phyloP scores from a whole-genome alignment of 495 filamentous ascomycete species.

The Podospora bellae-mahoneyi region DNA sequence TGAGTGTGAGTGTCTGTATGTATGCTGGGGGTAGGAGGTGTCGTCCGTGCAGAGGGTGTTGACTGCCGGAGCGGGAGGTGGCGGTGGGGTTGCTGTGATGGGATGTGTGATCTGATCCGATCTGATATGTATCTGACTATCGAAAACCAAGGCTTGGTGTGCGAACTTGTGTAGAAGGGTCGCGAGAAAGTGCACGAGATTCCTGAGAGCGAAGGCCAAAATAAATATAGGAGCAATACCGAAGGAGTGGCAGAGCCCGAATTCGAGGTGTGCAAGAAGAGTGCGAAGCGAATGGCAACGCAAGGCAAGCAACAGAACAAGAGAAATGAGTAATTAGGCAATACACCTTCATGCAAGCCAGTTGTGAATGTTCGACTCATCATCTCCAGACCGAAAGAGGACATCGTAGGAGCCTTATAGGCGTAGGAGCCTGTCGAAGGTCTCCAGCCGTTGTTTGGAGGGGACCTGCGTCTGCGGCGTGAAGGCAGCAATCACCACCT shows the following conservation, averaged over 20 bases:
- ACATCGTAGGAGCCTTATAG: conserved; percentile 35
- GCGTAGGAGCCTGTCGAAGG: conserved; percentile 25
- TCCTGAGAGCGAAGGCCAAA: conserved; percentile 16
- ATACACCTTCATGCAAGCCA: conserved; percentile 25
- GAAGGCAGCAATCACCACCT: conserved; percentile 29
- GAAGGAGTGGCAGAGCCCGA: conserved; percentile 10
- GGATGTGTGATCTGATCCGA: conserved; percentile 12
- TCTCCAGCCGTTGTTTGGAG: conserved; percentile 22
- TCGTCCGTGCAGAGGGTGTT: background rate
- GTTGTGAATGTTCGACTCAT: conserved; percentile 30
- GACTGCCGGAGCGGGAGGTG: conserved; percentile 12
- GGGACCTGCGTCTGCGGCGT: conserved; percentile 19
- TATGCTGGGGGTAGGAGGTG: background rate
- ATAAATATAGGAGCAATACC: conserved; percentile 27
- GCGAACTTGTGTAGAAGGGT: conserved; percentile 10
- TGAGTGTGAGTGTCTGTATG: background rate
- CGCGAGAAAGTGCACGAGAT: conserved; percentile 14
- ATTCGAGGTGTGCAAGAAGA: conserved; percentile 5
- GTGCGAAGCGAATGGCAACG: conserved; percentile 20
- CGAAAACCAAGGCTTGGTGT: conserved; percentile 3
- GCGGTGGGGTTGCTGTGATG: conserved; percentile 9
- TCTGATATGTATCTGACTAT: conserved; percentile 4
- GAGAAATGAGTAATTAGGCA: conserved; percentile 37
- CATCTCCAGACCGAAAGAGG: conserved; percentile 21
- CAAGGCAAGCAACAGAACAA: conserved; percentile 22